These are phyloP conservation scores for Psilocybe tampanensis DNA, from an alignment of 768 basidiomycete species.

Conservation along the genomic window DNA sequence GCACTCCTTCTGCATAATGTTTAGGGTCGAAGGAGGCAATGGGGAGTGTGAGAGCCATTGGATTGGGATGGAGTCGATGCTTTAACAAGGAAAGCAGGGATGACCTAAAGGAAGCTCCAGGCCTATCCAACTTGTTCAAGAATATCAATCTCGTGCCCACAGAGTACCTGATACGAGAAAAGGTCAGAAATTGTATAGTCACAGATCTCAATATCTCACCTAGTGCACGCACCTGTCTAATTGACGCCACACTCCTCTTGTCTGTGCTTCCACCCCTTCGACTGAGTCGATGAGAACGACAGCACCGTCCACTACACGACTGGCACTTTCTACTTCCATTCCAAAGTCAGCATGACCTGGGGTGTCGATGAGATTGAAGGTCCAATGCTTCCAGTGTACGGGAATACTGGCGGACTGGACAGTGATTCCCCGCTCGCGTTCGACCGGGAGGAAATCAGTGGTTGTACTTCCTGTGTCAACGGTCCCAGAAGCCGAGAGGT, in stretches of 20 bases:
- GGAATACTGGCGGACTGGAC: constrained; percentile 93
- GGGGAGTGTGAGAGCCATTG: constrained; percentile 70
- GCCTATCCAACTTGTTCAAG: constrained; percentile 86
- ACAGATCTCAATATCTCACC: constrained; percentile 27
- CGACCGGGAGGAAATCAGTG: constrained; percentile 88
- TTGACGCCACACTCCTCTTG: constrained; percentile 87
- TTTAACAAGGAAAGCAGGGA: constrained; percentile 73
- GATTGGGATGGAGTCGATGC: constrained; percentile 77
- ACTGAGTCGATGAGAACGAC: constrained; percentile 89
- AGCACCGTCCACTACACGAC: constrained; percentile 87
- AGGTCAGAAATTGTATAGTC: background rate
- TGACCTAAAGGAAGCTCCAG: constrained; percentile 77
- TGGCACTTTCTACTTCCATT: constrained; percentile 96
- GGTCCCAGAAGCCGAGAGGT: constrained; percentile 73
- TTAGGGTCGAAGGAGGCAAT: constrained; percentile 73
- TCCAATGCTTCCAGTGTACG: constrained; percentile 83
- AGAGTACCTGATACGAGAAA: constrained; percentile 59
- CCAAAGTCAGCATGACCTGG: constrained; percentile 95
- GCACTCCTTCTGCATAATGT: constrained; percentile 73
- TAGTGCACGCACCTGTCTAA: constrained; percentile 67
- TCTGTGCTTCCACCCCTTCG: constrained; percentile 90
- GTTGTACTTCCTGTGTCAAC: constrained; percentile 91
- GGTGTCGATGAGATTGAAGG: constrained; percentile 87
- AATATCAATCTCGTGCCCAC: constrained; percentile 80
- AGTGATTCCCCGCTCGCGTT: constrained; percentile 89